Conservation (phyloP, 2,329 filamentous ascomycete species). For the Waltergamsia citrina region DNA sequence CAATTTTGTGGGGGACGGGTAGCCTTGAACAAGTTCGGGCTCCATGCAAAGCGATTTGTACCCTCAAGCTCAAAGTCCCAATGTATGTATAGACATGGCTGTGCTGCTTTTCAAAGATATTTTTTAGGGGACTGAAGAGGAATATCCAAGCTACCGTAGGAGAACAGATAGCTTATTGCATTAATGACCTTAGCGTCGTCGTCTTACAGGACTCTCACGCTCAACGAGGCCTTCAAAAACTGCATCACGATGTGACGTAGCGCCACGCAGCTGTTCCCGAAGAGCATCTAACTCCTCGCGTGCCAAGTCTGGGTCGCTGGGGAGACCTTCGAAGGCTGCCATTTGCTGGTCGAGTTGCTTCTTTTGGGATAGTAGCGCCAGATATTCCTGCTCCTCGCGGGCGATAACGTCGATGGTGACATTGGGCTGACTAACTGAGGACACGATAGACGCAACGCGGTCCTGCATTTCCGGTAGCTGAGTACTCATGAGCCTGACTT, state of each 20-base stretch:
- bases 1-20: background rate
- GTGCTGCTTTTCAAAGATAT: no score
- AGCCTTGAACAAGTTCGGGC: no score
- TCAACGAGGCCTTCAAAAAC: constrained; percentile 68
- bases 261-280: constrained; percentile 50
- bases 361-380: constrained; percentile 46
- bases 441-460: constrained; percentile 31
- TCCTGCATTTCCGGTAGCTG: constrained; percentile 56
- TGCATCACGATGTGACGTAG: constrained; percentile 57
- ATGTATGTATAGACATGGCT: no score
- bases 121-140: no score
- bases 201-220: constrained; percentile 43
- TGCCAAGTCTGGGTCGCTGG: constrained; percentile 60
- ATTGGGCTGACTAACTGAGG: constrained; percentile 21
- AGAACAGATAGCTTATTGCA: no score
- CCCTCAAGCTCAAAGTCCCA: no score
- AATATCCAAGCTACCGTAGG: no score
- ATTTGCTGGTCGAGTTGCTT: constrained; percentile 53
- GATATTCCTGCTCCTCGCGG: constrained; percentile 47
- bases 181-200: constrained; percentile 16
- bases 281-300: constrained; percentile 60
- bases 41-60: no score
- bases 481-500: constrained; percentile 54
- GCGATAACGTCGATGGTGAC: constrained; percentile 49
- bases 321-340: constrained; percentile 59